phyloP scores from a whole-genome alignment of 306 rosid genomes.

The Ormosia emarginata region DNA sequence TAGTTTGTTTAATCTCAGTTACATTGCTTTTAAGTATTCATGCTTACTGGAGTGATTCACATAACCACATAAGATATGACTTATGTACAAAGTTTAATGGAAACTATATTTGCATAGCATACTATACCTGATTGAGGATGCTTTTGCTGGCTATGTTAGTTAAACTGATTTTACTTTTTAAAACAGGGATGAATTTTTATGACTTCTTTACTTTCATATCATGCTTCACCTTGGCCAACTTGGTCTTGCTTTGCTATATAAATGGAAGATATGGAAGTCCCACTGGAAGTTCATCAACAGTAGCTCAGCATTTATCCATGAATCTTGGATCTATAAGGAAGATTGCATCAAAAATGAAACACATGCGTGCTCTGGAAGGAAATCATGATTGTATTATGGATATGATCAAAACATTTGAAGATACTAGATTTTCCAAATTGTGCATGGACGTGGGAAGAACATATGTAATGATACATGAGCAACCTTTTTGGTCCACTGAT shows the following conservation, averaged over 20 bases:
- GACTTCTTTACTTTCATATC: constrained; percentile 70
- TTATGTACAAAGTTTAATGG: not conserved
- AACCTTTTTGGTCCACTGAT: constrained; percentile 19
- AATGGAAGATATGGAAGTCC: constrained; percentile 27
- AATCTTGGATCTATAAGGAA: constrained; percentile 54
- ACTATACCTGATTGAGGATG: not conserved
- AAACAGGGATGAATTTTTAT: constrained; percentile 78
- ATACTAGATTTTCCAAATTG: constrained; percentile 51
- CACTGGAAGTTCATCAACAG: constrained; percentile 20
- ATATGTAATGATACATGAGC: constrained; percentile 43
- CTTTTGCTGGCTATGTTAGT: not conserved
- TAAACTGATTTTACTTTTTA: constrained; percentile 28
- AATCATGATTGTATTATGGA: constrained; percentile 44
- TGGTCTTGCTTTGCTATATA: constrained; percentile 42
- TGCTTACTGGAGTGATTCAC: not conserved
- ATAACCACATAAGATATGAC: not conserved
- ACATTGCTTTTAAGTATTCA: not conserved
- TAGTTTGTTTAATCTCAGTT: not conserved
- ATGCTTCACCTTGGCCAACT: constrained; percentile 54
- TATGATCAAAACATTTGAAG: constrained; percentile 41
- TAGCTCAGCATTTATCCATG: constrained; percentile 46
- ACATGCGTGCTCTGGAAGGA: constrained; percentile 48
- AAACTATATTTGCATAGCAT: constrained; percentile 4
- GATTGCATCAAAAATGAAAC: constrained; percentile 45
- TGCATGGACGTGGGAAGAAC: constrained; percentile 44